Conservation (phyloP, 768 basidiomycete genomes). For the Candolleomyces aberdarensis region DNA sequence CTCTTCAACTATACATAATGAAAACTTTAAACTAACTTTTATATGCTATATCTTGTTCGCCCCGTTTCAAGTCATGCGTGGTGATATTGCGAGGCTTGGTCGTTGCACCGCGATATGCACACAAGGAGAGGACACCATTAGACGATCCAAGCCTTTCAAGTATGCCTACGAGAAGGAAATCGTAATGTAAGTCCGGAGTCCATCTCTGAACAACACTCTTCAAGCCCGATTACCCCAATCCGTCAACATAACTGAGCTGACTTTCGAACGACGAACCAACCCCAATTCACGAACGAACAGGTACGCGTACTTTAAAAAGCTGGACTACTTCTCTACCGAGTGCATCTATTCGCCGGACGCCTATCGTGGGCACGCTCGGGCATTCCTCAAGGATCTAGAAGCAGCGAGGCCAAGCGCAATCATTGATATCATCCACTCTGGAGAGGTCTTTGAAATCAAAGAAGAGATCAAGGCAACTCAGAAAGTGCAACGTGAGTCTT, state of each 20-base stretch:
- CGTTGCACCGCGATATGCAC: conserved; percentile 95
- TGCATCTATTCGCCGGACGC: conserved; percentile 99
- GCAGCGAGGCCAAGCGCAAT: conserved; percentile 92
- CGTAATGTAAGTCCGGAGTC: conserved; percentile 71
- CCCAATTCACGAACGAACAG: conserved; percentile 35
- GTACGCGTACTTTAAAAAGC: conserved; percentile 99
- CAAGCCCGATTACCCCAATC: background rate
- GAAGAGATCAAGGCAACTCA: conserved; percentile 83
- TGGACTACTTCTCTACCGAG: conserved; percentile 98
- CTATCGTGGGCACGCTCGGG: conserved; percentile 93
- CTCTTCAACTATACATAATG: too few species aligned
- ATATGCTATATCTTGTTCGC: background rate
- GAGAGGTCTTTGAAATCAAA: conserved; percentile 85
- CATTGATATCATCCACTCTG: conserved; percentile 96
- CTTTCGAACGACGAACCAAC: too few species aligned
- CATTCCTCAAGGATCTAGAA: conserved; percentile 94
- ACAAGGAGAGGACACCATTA: conserved; percentile 94
- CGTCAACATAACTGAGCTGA: background rate
- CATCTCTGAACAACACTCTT: background rate
- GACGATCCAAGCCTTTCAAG: conserved; percentile 98
- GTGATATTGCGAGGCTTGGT: conserved; percentile 91
- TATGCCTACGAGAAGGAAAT: conserved; percentile 99
- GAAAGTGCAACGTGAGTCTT: conserved; percentile 74
- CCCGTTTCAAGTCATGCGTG: conserved; percentile 81
- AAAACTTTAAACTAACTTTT: conserved; percentile 6